Evolutionary conservation across 345 rosid genomes (phyloP), one percentile per base, ranked within the genome.

Genomic region (Populus davidiana): DNA sequence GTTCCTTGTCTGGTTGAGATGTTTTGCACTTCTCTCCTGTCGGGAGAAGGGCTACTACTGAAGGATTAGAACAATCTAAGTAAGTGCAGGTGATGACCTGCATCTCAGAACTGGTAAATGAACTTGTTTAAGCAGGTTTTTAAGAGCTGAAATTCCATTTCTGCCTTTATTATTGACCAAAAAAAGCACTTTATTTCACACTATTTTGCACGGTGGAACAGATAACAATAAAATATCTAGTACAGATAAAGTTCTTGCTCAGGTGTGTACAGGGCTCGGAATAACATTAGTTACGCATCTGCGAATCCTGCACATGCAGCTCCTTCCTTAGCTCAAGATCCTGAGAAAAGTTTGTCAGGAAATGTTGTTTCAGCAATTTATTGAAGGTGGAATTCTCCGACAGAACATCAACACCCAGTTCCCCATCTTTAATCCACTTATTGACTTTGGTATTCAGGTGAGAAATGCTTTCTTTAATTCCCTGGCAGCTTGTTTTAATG

Each of bases 301-400:
- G 5, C n/a, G 5, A 21, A 1, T 8, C 10, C 43, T 36, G 39
- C 12, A n/a, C 25, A 12, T 38, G 23, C 52, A 36, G 54, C 29
- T 33, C 35, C 20, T 38, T 70, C 59, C 73, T 29, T 27, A 70
- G 35, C 21, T 27, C 59, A 78, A 23, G 78, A 75, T 21, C 3
- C 75, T 66, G 82, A 79, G 18, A 59, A 36, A 73, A 74, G 86
- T 18, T 47, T 6, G 6, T 25, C 52, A 5, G 87, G 84, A 8
- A 83, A 86, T 44, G 78, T 31, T 67, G 69, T 54, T 41, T 67
- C 93, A 91, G 89, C 91, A 86, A 80, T 71, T 83, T 85, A 20
- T 63, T 72, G 33, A 88, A 90, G 43, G 89, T 83, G 5, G 97
- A 89, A 64, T 79, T 84, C 74, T 86, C 83, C 20, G 86, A 56